Base-by-base conservation (phyloP, 371 early-diverging fungal genomes). In the Capillidium rhysosporum region DNA sequence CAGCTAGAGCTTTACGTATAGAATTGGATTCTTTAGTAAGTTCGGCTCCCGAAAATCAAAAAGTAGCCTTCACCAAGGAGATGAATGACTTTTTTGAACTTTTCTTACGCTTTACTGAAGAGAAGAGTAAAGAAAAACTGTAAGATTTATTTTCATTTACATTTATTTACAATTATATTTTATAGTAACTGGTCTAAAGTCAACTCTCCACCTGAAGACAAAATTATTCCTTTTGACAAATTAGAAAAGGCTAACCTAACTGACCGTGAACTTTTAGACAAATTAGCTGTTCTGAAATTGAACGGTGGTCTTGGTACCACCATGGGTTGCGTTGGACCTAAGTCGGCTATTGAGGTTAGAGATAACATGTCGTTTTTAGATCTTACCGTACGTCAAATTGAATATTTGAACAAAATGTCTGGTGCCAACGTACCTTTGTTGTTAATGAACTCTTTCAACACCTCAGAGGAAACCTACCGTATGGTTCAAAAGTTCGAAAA, bases 301-400 rank as follows among this genome's bases (percentile, higher is more conserved):
- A 98, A 99, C 63, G 98, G 99, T 65, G 99, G 98, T 57, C 80
- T 98, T 31, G 99, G 98, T 56, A 98, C 98, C 25, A 93, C 98
- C 46, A 99, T 99, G 99, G 99, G 99, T 29, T 96, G 95, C 63
- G 89, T 92, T 55, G 99, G 98, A n/a, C 99, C 99, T 55, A 99
- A 99, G 71, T 83, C 84, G 65, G 98, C 92, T 40, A 98, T 99
- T 63, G 92, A 97, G 71, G 97, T 99, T 26, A 83, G 93, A 62
- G 94, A 96, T 62, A 88, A 91, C 28, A 86, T 92, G 85, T 96
- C 98, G 56, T 98, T 99, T 69, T 79, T 99, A 58, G 98, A 99
- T 67, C 72, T 99, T 56, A 90, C 90, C 56, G 98, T 95, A 47
- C 88, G 93, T 63, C 99, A 99, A 70, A 87, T 99, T 28, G 63